Base-by-base conservation (phyloP, 495 filamentous ascomycete genomes). In the Friedmanniomyces endolithicus region DNA sequence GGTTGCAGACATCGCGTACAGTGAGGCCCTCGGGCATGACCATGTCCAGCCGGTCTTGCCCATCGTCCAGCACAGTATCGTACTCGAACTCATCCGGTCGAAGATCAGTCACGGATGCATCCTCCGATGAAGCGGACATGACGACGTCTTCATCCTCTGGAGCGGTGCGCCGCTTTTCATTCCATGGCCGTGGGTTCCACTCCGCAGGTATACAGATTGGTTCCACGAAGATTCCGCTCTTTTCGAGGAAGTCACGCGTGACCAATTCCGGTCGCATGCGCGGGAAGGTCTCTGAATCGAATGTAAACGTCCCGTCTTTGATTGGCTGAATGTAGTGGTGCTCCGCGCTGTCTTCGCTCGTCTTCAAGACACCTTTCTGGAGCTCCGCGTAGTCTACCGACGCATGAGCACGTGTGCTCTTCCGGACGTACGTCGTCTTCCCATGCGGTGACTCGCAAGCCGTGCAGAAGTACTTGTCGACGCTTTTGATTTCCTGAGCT, bases 341-440 rank as follows among this genome's bases (percentile, higher is more conserved):
- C 53, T 87, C 80, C 34, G 76, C 68, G n/a, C 77, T 77, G 50
- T 87, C 81, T 34, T 78, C 78, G 20, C 83, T 81, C 7, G 82
- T 81, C 61, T 82, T 83, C 23, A 86, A 71, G 6, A 85, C 73
- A n/a, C 84, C 84, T 56, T 84, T 79, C 58, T 88, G 81, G 11
- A 88, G 73, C 27, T 82, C 82, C 31, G 83, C 83, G 64, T 88
- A 88, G 63, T 88, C 84, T 49, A 88, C 86, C 1, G 82, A 77
- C 24, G 78, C 83, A 43, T 83, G 82, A 22, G 83, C 80, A 3
- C 84, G 74, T 31, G 78, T 74, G 11, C 70, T 73, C 56, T 74
- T 71, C n/a, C 71, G 70, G 11, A 74, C 68, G 41, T 61, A 65
- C 52, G 53, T 55, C 16, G 84, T 87, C 46, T 78, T 74, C 3